phyloP scores from a whole-genome alignment of 2,329 filamentous ascomycete genomes.

The Aspergillus caelatus region DNA sequence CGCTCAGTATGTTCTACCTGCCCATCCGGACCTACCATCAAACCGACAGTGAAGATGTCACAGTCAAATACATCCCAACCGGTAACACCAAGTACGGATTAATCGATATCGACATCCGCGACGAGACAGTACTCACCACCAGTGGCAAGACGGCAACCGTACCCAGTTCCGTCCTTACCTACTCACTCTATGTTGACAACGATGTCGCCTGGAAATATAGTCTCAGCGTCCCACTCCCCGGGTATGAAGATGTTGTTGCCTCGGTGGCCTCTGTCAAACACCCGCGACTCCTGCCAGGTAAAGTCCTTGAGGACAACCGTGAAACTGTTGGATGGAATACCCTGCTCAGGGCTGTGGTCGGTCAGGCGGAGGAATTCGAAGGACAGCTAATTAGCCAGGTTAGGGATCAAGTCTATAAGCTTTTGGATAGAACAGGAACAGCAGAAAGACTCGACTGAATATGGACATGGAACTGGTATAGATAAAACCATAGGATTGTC shows the following conservation, averaged over 20 bases:
- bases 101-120: conserved; percentile 73
- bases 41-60: conserved; percentile 77
- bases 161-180: conserved; percentile 68
- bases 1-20: conserved; percentile 90
- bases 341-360: conserved; percentile 21
- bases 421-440: conserved; percentile 20
- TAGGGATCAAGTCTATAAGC: conserved; percentile 15
- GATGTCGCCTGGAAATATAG: conserved; percentile 70
- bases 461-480: background rate
- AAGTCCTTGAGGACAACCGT: conserved; percentile 35
- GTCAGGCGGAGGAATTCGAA: conserved; percentile 23
- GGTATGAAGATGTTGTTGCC: conserved; percentile 8
- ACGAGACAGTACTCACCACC: conserved; percentile 39
- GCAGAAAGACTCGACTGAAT: conserved; percentile 23
- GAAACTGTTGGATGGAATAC: conserved; percentile 25
- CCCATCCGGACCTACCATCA: conserved; percentile 83
- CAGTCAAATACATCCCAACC: conserved; percentile 78
- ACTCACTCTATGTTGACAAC: conserved; percentile 81
- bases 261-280: conserved; percentile 10
- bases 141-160: conserved; percentile 16
- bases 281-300: conserved; percentile 32
- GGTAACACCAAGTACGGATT: conserved; percentile 89
- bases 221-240: conserved; percentile 39
- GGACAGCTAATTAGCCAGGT: conserved; percentile 10
- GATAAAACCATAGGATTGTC: background rate